Evolutionary conservation across 495 filamentous ascomycete genomes (phyloP).

Genomic region (Talaromyces thailandensis): DNA sequence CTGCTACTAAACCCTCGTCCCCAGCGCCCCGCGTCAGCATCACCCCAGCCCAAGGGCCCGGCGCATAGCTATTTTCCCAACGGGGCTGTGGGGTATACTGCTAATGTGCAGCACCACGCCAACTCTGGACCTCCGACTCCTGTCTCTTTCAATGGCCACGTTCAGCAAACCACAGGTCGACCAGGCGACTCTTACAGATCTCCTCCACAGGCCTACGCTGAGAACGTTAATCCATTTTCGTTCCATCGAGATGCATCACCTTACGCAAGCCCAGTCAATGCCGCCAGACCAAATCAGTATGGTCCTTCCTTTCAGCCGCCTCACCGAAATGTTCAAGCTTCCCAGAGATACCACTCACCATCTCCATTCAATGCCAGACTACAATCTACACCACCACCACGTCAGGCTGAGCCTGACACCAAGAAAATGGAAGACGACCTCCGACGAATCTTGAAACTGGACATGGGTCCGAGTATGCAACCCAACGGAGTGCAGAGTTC

Average conservation of each 20-base stretch:
- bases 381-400: slow-evolving; percentile 13
- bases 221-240: neutral
- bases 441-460: slow-evolving; percentile 44
- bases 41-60: slow-evolving; percentile 13
- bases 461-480: slow-evolving; percentile 21
- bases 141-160: slow-evolving; percentile 8
- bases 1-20: slow-evolving; percentile 37
- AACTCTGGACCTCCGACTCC: slow-evolving; percentile 26
- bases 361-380: neutral
- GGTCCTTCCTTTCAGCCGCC: neutral
- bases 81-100: slow-evolving; percentile 17
- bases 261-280: neutral
- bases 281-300: neutral
- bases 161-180: neutral
- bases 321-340: neutral
- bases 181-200: neutral
- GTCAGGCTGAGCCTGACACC: slow-evolving; percentile 17
- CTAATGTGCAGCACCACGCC: slow-evolving; percentile 29
- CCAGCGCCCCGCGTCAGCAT: slow-evolving; percentile 26
- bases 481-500: slow-evolving; percentile 28
- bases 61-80: neutral
- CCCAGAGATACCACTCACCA: neutral
- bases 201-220: neutral
- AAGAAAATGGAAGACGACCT: slow-evolving; percentile 47
- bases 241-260: slow-evolving; percentile 1